phyloP scores from a whole-genome alignment of 2,329 filamentous ascomycete genomes.

The Claviceps capensis region DNA sequence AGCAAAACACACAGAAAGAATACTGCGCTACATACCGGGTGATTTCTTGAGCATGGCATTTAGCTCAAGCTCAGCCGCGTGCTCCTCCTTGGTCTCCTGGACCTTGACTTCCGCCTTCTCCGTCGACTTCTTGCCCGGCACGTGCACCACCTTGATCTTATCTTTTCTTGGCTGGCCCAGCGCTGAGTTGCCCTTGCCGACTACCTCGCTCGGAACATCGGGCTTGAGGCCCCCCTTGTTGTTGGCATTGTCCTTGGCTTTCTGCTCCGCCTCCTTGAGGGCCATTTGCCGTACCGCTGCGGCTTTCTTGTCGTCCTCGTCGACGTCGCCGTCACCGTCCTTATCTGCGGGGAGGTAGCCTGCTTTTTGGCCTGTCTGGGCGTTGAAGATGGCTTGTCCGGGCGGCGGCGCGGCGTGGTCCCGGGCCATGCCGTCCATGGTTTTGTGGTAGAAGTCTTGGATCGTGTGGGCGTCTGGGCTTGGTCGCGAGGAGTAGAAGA shows the following conservation, averaged over 20 bases:
- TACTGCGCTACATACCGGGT: constrained; percentile 47
- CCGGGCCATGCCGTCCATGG: constrained; percentile 38
- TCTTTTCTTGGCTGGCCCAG: constrained; percentile 30
- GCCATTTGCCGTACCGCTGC: constrained; percentile 41
- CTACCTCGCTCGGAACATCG: constrained; percentile 41
- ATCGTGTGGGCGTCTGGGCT: constrained; percentile 28
- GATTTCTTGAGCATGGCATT: constrained; percentile 70
- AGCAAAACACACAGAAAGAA: not conserved
- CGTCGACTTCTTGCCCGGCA: constrained; percentile 1
- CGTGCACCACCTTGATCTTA: constrained; percentile 12
- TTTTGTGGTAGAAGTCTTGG: constrained; percentile 47
- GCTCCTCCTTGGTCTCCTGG: constrained; percentile 42
- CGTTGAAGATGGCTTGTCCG: constrained; percentile 26
- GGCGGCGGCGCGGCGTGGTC: constrained; percentile 7
- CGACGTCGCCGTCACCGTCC: constrained; percentile 40
- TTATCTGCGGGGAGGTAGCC: constrained; percentile 31
- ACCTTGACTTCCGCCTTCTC: constrained; percentile 12
- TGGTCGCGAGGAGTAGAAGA: constrained; percentile 59
- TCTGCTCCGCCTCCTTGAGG: constrained; percentile 53
- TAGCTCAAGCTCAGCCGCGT: constrained; percentile 56
- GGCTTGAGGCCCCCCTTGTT: constrained; percentile 30
- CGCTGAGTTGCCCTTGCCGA: constrained; percentile 45
- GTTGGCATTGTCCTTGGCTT: constrained; percentile 50
- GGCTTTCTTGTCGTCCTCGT: constrained; percentile 40
- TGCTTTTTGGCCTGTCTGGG: constrained; percentile 23